Evolutionary conservation across 139 green algal species (phyloP).

Genomic region (Tetradesmus lagerheimii): DNA sequence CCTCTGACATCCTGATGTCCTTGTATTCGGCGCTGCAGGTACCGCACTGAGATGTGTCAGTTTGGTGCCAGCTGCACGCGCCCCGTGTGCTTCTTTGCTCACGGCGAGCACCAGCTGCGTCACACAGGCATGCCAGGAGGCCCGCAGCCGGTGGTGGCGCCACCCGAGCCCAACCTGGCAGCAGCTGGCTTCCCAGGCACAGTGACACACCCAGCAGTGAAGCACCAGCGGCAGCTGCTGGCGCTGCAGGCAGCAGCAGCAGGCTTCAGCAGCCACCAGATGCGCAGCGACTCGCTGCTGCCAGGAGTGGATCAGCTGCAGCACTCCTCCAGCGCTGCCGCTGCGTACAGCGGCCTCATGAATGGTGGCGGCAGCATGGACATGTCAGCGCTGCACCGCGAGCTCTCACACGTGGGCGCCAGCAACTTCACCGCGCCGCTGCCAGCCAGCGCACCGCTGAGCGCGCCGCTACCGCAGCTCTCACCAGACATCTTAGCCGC

Average conservation of each 20-base stretch:
- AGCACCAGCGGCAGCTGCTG: conserved; percentile 43
- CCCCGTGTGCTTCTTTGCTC: conserved; percentile 55
- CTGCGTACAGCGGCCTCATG: background rate
- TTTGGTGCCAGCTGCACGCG: conserved; percentile 47
- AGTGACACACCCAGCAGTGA: background rate
- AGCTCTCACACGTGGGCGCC: background rate
- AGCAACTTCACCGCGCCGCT: background rate
- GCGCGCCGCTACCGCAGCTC: conserved; percentile 22
- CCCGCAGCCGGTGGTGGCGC: conserved; percentile 50
- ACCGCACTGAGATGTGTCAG: conserved; percentile 53
- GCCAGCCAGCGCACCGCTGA: background rate
- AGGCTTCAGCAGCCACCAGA: conserved; percentile 14
- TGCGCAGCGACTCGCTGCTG: conserved; percentile 14
- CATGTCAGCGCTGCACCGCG: background rate
- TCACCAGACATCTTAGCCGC: conserved; percentile 31
- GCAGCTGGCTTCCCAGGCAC: background rate
- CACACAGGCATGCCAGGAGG: conserved; percentile 43
- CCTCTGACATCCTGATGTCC: background rate
- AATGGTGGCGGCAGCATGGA: conserved; percentile 4
- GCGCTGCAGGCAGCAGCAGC: conserved; percentile 21
- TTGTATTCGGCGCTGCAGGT: background rate
- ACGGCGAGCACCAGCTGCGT: conserved; percentile 43
- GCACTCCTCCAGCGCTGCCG: background rate
- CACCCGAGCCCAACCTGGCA: conserved; percentile 34
- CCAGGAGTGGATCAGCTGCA: background rate